Evolutionary conservation across 2,329 filamentous ascomycete genomes (phyloP), one percentile per base, ranked within the genome.

Genomic region (Endothia cerciana): DNA sequence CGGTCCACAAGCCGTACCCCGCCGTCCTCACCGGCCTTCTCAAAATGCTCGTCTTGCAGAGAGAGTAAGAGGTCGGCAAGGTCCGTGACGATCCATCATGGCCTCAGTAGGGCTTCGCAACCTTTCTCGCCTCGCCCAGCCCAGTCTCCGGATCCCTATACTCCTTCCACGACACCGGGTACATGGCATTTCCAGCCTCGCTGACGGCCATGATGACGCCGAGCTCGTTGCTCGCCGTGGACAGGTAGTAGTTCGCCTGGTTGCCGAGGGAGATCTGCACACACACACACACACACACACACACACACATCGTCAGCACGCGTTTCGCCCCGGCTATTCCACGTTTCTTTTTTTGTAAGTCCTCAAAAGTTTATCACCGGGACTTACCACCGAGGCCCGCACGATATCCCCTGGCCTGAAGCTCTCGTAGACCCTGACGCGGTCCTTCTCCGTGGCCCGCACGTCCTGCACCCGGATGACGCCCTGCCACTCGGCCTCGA

Each of bases 391-490:
- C 64, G 90, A 86, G 4, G 93, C 95, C 60, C 92, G 82, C 61
- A 99, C 92, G 70, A 98, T 88, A 80, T 99, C 95, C 0, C 95
- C 95, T 0, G 96, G 94, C 70, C 93, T 86, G 75, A 98, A 98
- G 73, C 90, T 92, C 76, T 97, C 93, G 71, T 92, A 90, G 69
- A 98, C 91, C 76, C 91, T 92, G 53, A 97, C 92, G 72, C 92
- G 92, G 76, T 98, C 95, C 80, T 97, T 97, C 80, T 99, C 95
- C 22, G 95, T 97, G 3, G 93, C 93, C 64, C 95, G 86, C 41
- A 99, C 92, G 75, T 99, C 95, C 80, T 98, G 94, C 69, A 90
- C 88, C 22, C 93, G 86, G 67, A 97, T 93, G 68, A 96, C 81
- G 4, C 91, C 93, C 78, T 93, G 90, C 86, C 94, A 96, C 71